Evolutionary conservation across 2,329 filamentous ascomycete species (phyloP), one percentile per base, ranked within the genome.

Genomic region (Colletotrichum viniferum): DNA sequence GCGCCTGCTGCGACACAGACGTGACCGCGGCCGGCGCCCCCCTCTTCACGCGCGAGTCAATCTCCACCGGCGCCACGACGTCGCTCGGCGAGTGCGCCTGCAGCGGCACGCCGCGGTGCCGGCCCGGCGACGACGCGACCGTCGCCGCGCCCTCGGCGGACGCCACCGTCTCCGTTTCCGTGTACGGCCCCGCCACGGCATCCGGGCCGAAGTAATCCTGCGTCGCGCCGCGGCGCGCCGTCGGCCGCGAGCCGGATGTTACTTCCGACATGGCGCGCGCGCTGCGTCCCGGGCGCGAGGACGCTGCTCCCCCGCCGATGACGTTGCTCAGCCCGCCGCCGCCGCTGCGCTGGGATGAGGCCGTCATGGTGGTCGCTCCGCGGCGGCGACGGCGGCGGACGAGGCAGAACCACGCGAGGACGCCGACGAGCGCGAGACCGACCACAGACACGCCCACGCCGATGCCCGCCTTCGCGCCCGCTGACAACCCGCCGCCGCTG

Each of bases 391-490:
- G 84, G 9, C 84, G 79, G 28, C 84, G 85, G 34, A 83, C 80
- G 32, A 90, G 71, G 73, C 86, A 90, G 73, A 89, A 83, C 87
- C 88, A 92, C 0, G 86, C 84, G 18, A 86, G 76, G 4, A 79
- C 79, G 5, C 85, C 88, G 48, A 90, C 82, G 16, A 90, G 55
- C 7, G 86, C 60, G 5, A 85, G 83, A 2, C 83, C 85, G 32
- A 83, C 88, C 0, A 89, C 80, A 2, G 88, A 85, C 5, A 89
- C 86, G 21, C 89, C 91, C 1, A 89, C 84, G 7, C 87, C 90
- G n/a, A 93, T 88, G 4, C 91, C 91, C 0, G 88, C 90, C 78
- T 88, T 90, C 4, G 89, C 90, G 1, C 88, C 89, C 2, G 85
- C 80, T 2, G 88, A 88, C 7, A 91, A 80, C 4, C 81, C 81